Evolutionary conservation across 768 basidiomycete species (phyloP).

Genomic region (Collybiopsis confluens): DNA sequence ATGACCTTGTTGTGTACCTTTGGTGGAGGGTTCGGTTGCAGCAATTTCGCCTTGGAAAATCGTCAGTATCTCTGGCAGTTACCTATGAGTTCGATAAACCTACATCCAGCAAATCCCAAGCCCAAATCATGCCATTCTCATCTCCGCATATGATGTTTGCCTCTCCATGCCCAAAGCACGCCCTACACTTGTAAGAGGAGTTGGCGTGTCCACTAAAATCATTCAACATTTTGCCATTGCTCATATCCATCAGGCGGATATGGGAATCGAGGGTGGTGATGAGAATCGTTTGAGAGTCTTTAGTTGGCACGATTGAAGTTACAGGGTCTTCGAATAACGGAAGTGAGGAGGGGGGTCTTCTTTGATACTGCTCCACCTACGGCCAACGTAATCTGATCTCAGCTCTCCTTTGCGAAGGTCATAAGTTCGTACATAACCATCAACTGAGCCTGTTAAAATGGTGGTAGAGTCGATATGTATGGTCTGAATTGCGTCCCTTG

Average conservation of each 20-base stretch:
- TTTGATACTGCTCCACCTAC: slow-evolving; percentile 42
- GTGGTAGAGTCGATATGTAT: slow-evolving; percentile 63
- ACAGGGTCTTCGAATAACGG: slow-evolving; percentile 63
- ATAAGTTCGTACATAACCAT: slow-evolving; percentile 89
- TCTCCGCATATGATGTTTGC: slow-evolving; percentile 83
- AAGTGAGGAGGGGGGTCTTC: slow-evolving; percentile 3
- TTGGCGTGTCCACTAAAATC: slow-evolving; percentile 78
- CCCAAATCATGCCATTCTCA: slow-evolving; percentile 85
- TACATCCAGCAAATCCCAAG: slow-evolving; percentile 92
- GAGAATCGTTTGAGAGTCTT: slow-evolving; percentile 76
- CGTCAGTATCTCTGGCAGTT: slow-evolving; percentile 7
- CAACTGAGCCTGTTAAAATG: slow-evolving; percentile 81
- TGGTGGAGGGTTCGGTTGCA: slow-evolving; percentile 71
- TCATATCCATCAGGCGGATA: slow-evolving; percentile 80
- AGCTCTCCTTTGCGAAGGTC: slow-evolving; percentile 93
- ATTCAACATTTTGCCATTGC: slow-evolving; percentile 80
- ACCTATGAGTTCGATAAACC: slow-evolving; percentile 13
- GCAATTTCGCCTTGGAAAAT: slow-evolving; percentile 54
- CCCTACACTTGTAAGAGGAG: slow-evolving; percentile 70
- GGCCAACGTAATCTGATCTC: slow-evolving; percentile 84
- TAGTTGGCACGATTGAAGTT: slow-evolving; percentile 75
- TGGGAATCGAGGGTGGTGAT: slow-evolving; percentile 82
- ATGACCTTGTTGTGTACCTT: slow-evolving; percentile 80
- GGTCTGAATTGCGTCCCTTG: slow-evolving; percentile 81
- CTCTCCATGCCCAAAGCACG: slow-evolving; percentile 82